A percentile compares a stretch with the other conserved stretches of the same genome.
Evolutionary conservation across 352 stramenopile species (phyloP).

Genomic region (Phytophthora lateralis): DNA sequence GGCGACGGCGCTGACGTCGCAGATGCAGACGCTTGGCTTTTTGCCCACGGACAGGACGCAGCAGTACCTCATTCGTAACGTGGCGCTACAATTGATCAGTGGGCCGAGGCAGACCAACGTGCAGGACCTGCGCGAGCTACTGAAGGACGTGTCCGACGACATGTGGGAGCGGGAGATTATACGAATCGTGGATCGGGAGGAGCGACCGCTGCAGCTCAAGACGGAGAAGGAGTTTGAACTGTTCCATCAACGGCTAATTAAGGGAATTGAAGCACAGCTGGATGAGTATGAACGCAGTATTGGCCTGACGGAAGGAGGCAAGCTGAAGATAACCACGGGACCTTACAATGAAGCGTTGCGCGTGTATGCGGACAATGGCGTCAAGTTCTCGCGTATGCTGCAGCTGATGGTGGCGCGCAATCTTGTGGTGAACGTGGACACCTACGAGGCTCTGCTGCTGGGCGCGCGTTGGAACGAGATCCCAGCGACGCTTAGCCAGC

Average conservation of each 20-base stretch:
- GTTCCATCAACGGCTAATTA: conserved; percentile 51
- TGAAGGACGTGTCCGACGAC: conserved; percentile 29
- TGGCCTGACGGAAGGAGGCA: background rate
- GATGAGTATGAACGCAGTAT: conserved; percentile 50
- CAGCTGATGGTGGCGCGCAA: conserved; percentile 60
- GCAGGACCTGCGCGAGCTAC: conserved; percentile 40
- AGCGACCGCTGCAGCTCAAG: conserved; percentile 66
- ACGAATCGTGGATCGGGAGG: conserved; percentile 57
- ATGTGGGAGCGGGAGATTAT: conserved; percentile 64
- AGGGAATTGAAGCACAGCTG: conserved; percentile 48
- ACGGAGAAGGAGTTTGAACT: conserved; percentile 49
- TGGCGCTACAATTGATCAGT: conserved; percentile 51
- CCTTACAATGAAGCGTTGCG: conserved; percentile 73
- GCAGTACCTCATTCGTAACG: conserved; percentile 57
- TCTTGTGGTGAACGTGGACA: conserved; percentile 58
- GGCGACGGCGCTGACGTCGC: conserved; percentile 40
- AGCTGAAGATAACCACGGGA: conserved; percentile 25
- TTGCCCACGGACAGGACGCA: conserved; percentile 43
- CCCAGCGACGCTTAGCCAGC: conserved; percentile 59
- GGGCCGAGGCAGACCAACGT: conserved; percentile 31
- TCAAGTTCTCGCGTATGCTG: conserved; percentile 63
- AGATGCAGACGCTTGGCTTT: conserved; percentile 55
- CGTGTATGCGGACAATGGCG: conserved; percentile 57
- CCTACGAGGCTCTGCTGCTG: conserved; percentile 63
- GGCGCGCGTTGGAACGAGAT: conserved; percentile 74